These are phyloP conservation scores for Xylaria curta DNA, from an alignment of 495 filamentous ascomycete genomes.

Conservation along the genomic window DNA sequence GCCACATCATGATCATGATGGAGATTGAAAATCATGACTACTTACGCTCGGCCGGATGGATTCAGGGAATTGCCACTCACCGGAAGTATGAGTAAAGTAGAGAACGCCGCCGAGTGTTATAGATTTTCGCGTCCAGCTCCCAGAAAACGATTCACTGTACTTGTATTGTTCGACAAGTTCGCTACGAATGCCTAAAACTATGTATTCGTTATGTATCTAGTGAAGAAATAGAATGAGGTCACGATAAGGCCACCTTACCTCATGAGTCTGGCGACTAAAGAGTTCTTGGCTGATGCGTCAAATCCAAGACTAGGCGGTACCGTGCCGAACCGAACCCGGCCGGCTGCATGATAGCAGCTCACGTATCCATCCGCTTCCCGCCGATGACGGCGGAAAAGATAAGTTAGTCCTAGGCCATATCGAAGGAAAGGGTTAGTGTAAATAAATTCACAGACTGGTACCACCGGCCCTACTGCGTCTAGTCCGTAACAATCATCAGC, in stretches of 20 bases:
- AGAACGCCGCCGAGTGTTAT: slow-evolving; percentile 5
- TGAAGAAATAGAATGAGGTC: neutral
- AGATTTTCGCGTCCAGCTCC: neutral
- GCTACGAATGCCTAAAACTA: neutral
- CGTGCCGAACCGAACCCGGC: neutral
- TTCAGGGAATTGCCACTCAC: neutral
- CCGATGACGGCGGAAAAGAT: neutral
- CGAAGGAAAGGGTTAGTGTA: neutral
- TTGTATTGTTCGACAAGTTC: neutral
- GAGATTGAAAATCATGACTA: neutral
- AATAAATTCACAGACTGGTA: neutral
- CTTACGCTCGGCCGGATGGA: neutral
- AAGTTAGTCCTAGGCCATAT: neutral
- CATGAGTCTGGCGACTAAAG: neutral
- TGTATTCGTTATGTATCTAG: neutral
- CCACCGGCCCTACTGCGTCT: neutral
- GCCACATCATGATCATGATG: neutral
- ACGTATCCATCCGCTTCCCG: neutral
- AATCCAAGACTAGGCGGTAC: neutral
- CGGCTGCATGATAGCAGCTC: neutral
- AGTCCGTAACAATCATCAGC: neutral
- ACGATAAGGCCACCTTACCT: neutral
- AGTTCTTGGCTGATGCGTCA: neutral
- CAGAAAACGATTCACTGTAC: neutral
- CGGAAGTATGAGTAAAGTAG: neutral